Evolutionary conservation across 2,329 filamentous ascomycete species (phyloP).

Genomic region (Aspergillus sp.): DNA sequence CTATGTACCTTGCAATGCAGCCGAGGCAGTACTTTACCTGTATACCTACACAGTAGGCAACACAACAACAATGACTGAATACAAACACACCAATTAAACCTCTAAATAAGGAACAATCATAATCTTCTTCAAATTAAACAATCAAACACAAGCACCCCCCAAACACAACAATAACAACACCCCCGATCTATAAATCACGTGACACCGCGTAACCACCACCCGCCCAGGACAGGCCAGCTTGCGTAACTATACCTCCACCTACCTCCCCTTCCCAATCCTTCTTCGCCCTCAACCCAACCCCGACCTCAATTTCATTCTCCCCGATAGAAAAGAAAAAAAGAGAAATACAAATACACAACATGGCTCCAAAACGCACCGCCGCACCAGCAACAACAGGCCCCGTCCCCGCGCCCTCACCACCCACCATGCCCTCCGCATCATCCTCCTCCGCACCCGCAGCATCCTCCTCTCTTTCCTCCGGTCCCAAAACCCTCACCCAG

Average conservation of each 20-base stretch:
- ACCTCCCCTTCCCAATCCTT: too few species aligned
- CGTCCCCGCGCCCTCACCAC: constrained; percentile 30
- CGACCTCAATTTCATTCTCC: neutral
- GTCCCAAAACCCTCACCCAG: constrained; percentile 38
- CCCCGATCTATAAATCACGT: neutral
- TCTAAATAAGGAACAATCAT: too few species aligned
- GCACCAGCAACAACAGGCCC: constrained; percentile 20
- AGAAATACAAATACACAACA: too few species aligned
- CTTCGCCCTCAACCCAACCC: neutral
- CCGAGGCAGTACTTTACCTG: too few species aligned
- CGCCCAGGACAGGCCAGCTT: constrained; percentile 6
- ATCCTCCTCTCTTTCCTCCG: constrained; percentile 35
- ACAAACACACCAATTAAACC: too few species aligned
- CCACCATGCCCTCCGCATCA: constrained; percentile 30
- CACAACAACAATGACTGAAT: too few species aligned
- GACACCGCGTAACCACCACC: constrained; percentile 1
- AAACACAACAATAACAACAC: too few species aligned
- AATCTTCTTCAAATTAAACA: too few species aligned
- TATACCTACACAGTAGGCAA: too few species aligned
- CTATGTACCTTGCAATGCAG: too few species aligned
- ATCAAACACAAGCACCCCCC: too few species aligned
- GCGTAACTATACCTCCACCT: neutral
- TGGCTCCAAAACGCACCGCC: constrained; percentile 29
- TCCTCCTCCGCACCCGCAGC: constrained; percentile 21
- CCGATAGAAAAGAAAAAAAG: neutral